Base-by-base conservation (phyloP, 2,329 filamentous ascomycete genomes). In the Aspergillus sp. region DNA sequence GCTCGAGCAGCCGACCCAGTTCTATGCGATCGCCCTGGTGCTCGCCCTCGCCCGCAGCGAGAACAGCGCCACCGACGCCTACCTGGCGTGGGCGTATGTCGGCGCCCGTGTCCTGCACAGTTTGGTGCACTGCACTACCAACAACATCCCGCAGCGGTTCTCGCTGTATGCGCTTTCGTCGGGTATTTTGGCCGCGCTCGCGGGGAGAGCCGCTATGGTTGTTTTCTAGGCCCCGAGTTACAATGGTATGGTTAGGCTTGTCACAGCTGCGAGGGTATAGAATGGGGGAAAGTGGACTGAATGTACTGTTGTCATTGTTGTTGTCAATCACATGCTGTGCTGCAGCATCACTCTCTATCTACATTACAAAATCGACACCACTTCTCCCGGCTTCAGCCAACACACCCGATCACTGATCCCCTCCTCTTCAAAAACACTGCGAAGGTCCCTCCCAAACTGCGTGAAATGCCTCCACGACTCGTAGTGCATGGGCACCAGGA, bases 401-500 rank as follows among this genome's bases (percentile, higher is more conserved):
- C 55, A 46, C 1, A 75, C 62, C 35, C 69, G 64, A 3, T 73
- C 65, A 7, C 20, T 41, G 5, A 77, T 54, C 0, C 71, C 72
- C 30, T 70, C 71, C 14, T 60, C 58, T 46, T 65, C 58, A 17
- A 79, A 71, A 4, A 54, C 66, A 42, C 60, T 40, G 0, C 26
- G 38, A 16, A 78, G 52, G 11, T 65, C 65, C 3, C 63, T 54
- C 3, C 64, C 62, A 33, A 60, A 57, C 56, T 79, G 66, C 1
- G 67, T 68, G 48, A 78, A 78, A 56, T 79, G 76, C 0, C 57
- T 60, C 76, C 76, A 80, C 1, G 65, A 67, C 45, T 79, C 76
- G 49, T 67, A 79, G 52, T 80, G 76, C 70, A 81, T 74, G 0
- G 76, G 77, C 2, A 79, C 67, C 10, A 79, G 53, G 2, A 70